Evolutionary conservation across 2,329 filamentous ascomycete species (phyloP), one percentile per base, ranked within the genome.

Genomic region (Byssothecium circinans): DNA sequence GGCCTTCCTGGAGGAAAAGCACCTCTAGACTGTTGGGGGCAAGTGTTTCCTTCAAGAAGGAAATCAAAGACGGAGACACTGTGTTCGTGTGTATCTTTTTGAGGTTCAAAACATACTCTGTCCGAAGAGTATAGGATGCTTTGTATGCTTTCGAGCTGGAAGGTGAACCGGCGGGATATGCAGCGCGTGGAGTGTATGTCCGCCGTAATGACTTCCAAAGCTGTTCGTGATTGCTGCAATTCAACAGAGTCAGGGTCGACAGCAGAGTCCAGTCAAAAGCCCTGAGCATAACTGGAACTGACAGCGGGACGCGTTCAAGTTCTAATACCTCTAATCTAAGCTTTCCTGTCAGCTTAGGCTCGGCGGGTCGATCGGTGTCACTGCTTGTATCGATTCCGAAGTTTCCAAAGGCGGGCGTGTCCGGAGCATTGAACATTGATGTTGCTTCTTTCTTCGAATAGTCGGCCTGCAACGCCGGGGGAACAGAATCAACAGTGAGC

Each of bases 1-100:
- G 68, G 58, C 80, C 64, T 74, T 91, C 87, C 67, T 91, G 88
- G 40, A 94, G 70, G 64, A 91, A 91, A 8, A 94, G 76, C 8
- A 84, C 84, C 68, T 94, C 87, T n/a, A 94, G 75, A 22, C 83
- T 87, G 66, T 94, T 89, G 1, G 89, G 89, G 17, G 85, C 85
- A 30, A 94, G 76, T 0, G 87, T 86, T 52, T 91, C 87, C 58
- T 86, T 88, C 52, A 94, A 76, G 62, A 94, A 92, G 1, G 78
- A 77, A 44, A 94, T 82, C 14, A 94, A 73, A 19, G 85, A 77
- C 7, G 81, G 75, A 1, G 87, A 88, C 2, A 88, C 85, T 11
- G 78, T 79, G 68, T 94, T 88, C 1, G 87, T 89, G 61, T 91
- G 87, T 12, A 94, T 79, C 54, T 85, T 81, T 69, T 86, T 91